These are phyloP conservation scores for Pichia scutulata DNA, from an alignment of 805 yeast genomes.

Conservation along the genomic window DNA sequence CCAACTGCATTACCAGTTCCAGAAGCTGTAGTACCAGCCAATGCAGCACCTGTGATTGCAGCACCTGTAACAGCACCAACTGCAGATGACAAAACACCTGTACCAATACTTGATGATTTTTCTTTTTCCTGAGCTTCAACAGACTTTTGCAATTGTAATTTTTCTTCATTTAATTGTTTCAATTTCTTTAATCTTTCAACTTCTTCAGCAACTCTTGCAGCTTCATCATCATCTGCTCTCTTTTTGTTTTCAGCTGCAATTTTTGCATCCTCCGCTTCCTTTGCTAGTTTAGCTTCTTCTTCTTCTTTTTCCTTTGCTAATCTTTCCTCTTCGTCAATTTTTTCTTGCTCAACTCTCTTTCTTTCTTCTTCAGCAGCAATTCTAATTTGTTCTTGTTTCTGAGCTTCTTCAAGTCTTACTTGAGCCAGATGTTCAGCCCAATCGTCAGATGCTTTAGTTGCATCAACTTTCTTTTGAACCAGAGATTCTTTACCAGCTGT, in stretches of 20 bases:
- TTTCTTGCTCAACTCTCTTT: conserved; percentile 35
- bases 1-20: conserved; percentile 20
- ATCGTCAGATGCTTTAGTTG: conserved; percentile 31
- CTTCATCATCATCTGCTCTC: conserved; percentile 31
- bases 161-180: conserved; percentile 32
- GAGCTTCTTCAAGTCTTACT: conserved; percentile 37
- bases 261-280: conserved; percentile 27
- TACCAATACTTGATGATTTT: conserved; percentile 21
- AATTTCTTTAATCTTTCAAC: conserved; percentile 33
- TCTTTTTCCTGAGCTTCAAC: conserved; percentile 32
- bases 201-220: conserved; percentile 18
- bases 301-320: conserved; percentile 24
- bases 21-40: conserved; percentile 16
- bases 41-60: conserved; percentile 17
- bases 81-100: conserved; percentile 22
- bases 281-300: conserved; percentile 21
- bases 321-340: conserved; percentile 29
- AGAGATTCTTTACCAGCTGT: conserved; percentile 33
- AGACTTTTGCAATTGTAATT: conserved; percentile 24
- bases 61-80: conserved; percentile 16
- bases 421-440: conserved; percentile 42
- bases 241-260: conserved; percentile 24
- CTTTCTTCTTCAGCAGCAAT: conserved; percentile 33
- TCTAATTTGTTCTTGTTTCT: conserved; percentile 38
- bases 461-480: conserved; percentile 31